These are phyloP conservation scores for Chalaropsis ovoidea DNA, from an alignment of 2,329 filamentous ascomycete species.

Conservation along the genomic window DNA sequence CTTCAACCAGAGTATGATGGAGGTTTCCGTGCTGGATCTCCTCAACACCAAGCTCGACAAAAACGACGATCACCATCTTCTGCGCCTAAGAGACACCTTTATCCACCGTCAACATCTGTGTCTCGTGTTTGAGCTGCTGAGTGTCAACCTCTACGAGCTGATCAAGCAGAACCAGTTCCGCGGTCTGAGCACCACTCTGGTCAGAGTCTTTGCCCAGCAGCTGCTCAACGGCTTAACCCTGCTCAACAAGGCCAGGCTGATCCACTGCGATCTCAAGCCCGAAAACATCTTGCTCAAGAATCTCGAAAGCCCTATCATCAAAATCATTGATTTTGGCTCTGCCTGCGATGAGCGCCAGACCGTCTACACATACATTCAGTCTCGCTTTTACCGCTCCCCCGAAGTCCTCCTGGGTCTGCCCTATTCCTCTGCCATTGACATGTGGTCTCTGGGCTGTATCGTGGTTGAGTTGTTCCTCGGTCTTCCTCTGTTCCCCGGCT, in stretches of 20 bases:
- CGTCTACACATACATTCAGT: constrained; percentile 98
- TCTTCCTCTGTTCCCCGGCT: constrained; percentile 87
- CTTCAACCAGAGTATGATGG: constrained; percentile 99
- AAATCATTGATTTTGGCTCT: constrained; percentile 98
- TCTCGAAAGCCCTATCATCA: constrained; percentile 96
- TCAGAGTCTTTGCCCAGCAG: constrained; percentile 95
- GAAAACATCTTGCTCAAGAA: constrained; percentile 98
- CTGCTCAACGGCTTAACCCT: constrained; percentile 83
- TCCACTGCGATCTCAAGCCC: constrained; percentile 96
- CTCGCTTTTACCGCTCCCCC: constrained; percentile 91
- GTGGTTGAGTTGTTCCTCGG: constrained; percentile 92
- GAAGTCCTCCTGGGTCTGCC: constrained; percentile 91
- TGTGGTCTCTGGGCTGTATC: constrained; percentile 98
- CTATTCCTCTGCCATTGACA: constrained; percentile 97
- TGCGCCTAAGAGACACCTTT: constrained; percentile 93
- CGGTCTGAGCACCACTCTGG: constrained; percentile 88
- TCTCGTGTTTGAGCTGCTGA: constrained; percentile 88
- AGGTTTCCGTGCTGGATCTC: constrained; percentile 92
- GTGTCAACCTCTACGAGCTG: constrained; percentile 94
- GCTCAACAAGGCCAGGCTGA: constrained; percentile 89
- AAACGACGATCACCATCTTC: constrained; percentile 93
- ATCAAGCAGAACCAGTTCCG: constrained; percentile 99
- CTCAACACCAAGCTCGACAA: constrained; percentile 98
- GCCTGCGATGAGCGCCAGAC: constrained; percentile 97
- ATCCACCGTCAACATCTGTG: constrained; percentile 96